These are phyloP conservation scores for Geotrichum carabidarum DNA, from an alignment of 1,139 yeast genomes.

Conservation along the genomic window DNA sequence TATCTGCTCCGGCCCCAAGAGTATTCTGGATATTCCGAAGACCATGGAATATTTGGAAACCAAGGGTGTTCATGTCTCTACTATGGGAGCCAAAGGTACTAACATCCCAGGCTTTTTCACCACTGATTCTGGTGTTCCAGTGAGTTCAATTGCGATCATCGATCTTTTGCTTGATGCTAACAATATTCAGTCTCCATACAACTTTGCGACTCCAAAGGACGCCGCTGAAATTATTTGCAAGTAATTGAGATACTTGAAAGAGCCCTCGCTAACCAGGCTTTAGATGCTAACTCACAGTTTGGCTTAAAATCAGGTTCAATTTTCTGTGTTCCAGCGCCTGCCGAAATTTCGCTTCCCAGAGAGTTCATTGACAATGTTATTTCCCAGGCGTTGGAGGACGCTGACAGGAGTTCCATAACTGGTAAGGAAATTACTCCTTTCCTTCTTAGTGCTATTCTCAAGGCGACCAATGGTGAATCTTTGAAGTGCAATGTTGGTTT, in stretches of 20 bases:
- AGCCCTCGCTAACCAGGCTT: conserved; percentile 13
- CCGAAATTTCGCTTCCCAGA: conserved; percentile 53
- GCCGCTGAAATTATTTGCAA: conserved; percentile 60
- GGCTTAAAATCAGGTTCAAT: conserved; percentile 61
- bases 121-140: conserved; percentile 61
- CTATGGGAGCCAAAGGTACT: conserved; percentile 44
- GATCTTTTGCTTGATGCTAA: background rate
- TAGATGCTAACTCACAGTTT: conserved; percentile 47
- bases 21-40: conserved; percentile 71
- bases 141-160: background rate
- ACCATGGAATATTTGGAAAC: conserved; percentile 87
- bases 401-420: conserved; percentile 47
- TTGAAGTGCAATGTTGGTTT: conserved; percentile 68
- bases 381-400: conserved; percentile 53
- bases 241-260: conserved; percentile 16
- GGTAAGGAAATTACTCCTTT: conserved; percentile 84
- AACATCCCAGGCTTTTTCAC: conserved; percentile 85
- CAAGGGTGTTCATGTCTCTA: conserved; percentile 62
- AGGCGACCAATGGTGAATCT: conserved; percentile 62
- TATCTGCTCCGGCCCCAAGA: conserved; percentile 88
- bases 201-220: conserved; percentile 47
- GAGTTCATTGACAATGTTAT: conserved; percentile 53
- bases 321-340: conserved; percentile 81
- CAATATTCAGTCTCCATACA: conserved; percentile 52
- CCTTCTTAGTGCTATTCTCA: conserved; percentile 58